Evolutionary conservation across 2,329 filamentous ascomycete species (phyloP).

Genomic region (Aspergillus sp.): DNA sequence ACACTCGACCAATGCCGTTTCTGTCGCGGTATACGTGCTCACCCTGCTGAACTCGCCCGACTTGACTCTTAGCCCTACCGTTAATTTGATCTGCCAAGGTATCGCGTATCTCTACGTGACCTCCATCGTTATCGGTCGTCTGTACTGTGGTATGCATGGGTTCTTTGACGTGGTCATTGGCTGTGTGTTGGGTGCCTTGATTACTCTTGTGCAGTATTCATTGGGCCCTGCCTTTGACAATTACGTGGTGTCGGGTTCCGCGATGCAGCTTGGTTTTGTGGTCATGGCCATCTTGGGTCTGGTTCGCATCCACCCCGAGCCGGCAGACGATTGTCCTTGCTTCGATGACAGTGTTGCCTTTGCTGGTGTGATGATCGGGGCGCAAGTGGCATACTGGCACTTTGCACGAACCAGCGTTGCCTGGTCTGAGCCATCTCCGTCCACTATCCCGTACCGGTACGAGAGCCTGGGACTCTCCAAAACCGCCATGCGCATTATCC

Average conservation of each 20-base stretch:
- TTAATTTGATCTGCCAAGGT: slow-evolving; percentile 60
- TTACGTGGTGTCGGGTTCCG: slow-evolving; percentile 63
- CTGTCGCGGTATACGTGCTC: slow-evolving; percentile 80
- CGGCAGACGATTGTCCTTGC: slow-evolving; percentile 93
- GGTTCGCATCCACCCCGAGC: slow-evolving; percentile 88
- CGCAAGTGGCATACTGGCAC: slow-evolving; percentile 80
- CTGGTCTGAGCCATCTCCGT: slow-evolving; percentile 51
- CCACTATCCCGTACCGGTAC: slow-evolving; percentile 61
- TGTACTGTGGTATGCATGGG: slow-evolving; percentile 99
- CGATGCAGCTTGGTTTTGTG: slow-evolving; percentile 60
- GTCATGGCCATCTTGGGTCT: slow-evolving; percentile 66
- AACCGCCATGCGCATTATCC: slow-evolving; percentile 62
- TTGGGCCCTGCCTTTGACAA: slow-evolving; percentile 60
- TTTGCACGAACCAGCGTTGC: slow-evolving; percentile 58
- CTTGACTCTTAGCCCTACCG: slow-evolving; percentile 56
- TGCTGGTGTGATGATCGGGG: slow-evolving; percentile 80
- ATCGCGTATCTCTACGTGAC: slow-evolving; percentile 78
- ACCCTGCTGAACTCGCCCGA: slow-evolving; percentile 63
- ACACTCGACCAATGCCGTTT: slow-evolving; percentile 94
- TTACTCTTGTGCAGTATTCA: slow-evolving; percentile 52
- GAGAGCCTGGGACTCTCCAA: slow-evolving; percentile 61
- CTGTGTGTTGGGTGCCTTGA: slow-evolving; percentile 66
- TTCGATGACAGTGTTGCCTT: slow-evolving; percentile 96
- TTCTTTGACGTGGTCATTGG: slow-evolving; percentile 87
- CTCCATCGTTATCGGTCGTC: slow-evolving; percentile 83